Base-by-base conservation (phyloP, 2,329 filamentous ascomycete genomes). In the Madurella mycetomatis region DNA sequence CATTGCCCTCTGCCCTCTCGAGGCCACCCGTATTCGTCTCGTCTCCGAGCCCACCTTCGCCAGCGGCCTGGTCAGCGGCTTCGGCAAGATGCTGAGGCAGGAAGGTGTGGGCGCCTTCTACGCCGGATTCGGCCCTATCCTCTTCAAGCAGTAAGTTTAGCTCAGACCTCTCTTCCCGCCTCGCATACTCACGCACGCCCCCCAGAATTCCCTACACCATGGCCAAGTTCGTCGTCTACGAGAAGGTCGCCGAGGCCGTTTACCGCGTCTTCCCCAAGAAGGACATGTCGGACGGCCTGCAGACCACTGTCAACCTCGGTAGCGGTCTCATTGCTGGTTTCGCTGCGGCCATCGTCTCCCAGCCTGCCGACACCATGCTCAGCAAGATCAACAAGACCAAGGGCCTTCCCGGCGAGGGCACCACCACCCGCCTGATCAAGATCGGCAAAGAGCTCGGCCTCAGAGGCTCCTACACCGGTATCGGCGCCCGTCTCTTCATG, bases 371-470 rank as follows among this genome's bases (percentile, higher is more conserved):
- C 72, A 92, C 88, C 68, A 91, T 92, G 87, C 83, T 92, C 65
- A 84, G 79, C 76, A 91, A 90, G 82, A 91, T 92, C 80, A 92
- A 92, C 85, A 92, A 91, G 85, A 88, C 86, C 73, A 85, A 86
- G 76, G 88, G 87, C 74, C 76, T 81, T 60, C 87, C 88, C 62
- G 88, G 88, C 75, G 87, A 92, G 79, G 82, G 88, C 68, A 91
- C 86, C 66, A 82, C 81, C 68, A 78, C 75, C 73, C 85, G 88
- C 72, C 74, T 92, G 66, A 79, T 90, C 77, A 90, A 91, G 84
- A 91, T 92, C 69, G 87, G 75, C 65, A 85, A 83, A 73, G 87
- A 91, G 76, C 85, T 92, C 64, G 88, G 88, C 72, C 62, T 91
- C 69, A 78, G 76, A 66, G 88, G 88, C 67, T 84, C 80, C 47